These are phyloP conservation scores for Fabrea salina DNA, from an alignment of 169 alveolate species.

Conservation along the genomic window DNA sequence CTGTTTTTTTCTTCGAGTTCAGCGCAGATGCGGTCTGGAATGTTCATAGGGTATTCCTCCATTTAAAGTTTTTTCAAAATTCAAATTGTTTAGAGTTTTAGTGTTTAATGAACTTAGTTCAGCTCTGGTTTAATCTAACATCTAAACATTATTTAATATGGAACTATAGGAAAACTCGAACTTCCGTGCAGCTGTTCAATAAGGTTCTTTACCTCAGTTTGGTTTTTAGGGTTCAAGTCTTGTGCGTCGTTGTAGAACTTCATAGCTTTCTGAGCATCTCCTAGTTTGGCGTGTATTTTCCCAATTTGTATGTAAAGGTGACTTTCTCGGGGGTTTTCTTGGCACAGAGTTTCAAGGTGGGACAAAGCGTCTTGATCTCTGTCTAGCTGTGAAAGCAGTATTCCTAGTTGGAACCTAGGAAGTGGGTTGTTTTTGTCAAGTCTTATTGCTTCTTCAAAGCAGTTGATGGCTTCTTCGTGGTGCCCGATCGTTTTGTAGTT, in stretches of 20 bases:
- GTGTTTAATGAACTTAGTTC: background rate
- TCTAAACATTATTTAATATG: too few species aligned
- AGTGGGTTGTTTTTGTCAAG: constrained; percentile 76
- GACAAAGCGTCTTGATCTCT: constrained; percentile 77
- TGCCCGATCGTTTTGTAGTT: constrained; percentile 68
- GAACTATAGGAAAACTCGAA: constrained; percentile 15
- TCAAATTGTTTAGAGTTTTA: background rate
- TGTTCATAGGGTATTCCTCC: constrained; percentile 36
- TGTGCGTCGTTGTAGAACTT: constrained; percentile 78
- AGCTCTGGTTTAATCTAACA: background rate
- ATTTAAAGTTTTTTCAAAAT: background rate
- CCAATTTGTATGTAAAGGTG: constrained; percentile 80
- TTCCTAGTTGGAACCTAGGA: constrained; percentile 73
- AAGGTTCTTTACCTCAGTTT: constrained; percentile 64
- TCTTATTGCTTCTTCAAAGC: constrained; percentile 67
- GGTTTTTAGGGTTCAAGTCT: constrained; percentile 81
- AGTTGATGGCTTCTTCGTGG: constrained; percentile 63
- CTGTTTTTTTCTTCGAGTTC: constrained; percentile 66
- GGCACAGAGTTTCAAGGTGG: constrained; percentile 65
- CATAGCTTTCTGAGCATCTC: constrained; percentile 74
- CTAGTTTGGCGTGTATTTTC: constrained; percentile 70
- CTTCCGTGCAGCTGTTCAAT: constrained; percentile 67
- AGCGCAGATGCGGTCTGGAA: constrained; percentile 64
- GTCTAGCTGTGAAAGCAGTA: constrained; percentile 60
- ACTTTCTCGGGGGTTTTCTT: constrained; percentile 79